Conservation (phyloP, 2,329 filamentous ascomycete species). For the Ophiostoma fasciatum region DNA sequence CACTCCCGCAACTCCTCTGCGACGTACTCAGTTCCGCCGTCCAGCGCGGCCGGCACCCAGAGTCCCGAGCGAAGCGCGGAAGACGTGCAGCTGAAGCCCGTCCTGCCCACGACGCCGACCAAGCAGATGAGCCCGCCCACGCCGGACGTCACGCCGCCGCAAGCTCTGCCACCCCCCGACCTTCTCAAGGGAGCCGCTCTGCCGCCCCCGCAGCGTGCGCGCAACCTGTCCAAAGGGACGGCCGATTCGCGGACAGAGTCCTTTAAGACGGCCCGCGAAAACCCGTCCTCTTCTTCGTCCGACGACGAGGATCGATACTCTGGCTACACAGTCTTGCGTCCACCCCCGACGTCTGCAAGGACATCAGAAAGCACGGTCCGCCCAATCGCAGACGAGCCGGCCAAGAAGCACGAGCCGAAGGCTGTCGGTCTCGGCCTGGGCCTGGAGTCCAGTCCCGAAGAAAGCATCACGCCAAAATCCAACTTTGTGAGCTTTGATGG, state of each 20-base stretch:
- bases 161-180: conserved; percentile 20
- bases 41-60: conserved; percentile 26
- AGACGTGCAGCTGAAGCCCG: conserved; percentile 23
- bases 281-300: conserved; percentile 29
- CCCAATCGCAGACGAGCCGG: conserved; percentile 12
- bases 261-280: conserved; percentile 57
- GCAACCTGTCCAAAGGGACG: conserved; percentile 35
- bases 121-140: conserved; percentile 56
- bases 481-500: conserved; percentile 42
- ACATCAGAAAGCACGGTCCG: conserved; percentile 30
- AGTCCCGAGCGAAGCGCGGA: conserved; percentile 24
- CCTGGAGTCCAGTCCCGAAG: conserved; percentile 25
- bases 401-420: conserved; percentile 18
- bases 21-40: conserved; percentile 28
- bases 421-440: conserved; percentile 29
- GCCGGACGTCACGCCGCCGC: conserved; percentile 60
- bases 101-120: conserved; percentile 39
- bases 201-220: conserved; percentile 33
- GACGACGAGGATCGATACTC: conserved; percentile 58
- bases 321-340: too few species aligned
- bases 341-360: conserved; percentile 21
- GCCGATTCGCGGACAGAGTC: conserved; percentile 52
- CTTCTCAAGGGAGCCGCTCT: conserved; percentile 24
- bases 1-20: conserved; percentile 44
- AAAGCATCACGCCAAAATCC: conserved; percentile 26